Base-by-base conservation (phyloP, 805 yeast genomes). In the Candida nanaspora region DNA sequence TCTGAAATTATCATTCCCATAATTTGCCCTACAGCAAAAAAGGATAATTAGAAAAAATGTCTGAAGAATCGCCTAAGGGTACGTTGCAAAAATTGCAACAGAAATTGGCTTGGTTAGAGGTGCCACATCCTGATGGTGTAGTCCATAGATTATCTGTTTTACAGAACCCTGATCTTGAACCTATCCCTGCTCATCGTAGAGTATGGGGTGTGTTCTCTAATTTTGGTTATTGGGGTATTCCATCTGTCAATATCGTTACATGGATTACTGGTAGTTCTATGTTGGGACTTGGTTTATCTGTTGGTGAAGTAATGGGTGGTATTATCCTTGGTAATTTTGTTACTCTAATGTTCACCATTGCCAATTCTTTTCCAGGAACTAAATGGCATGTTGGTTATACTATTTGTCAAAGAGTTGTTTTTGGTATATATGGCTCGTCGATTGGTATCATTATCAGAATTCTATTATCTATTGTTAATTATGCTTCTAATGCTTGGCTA, bases 331-430 rank as follows among this genome's bases (percentile, higher is more conserved):
- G 74, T 26, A 74, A 73, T 51, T 47, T 68, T 5, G 45, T 75
- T 14, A 70, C 75, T 14, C 57, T 69, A 33, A 15, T 60, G 5
- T 63, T 68, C 42, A 70, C 78, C 14, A 47, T 69, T 30, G 63
- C 71, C 11, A 72, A 72, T 49, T 67, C 74, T 16, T 64, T 60
- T 38, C 75, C 72, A 0, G 80, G 80, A 34, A 51, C 57, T 15
- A 66, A 70, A 36, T 74, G 68, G 61, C 77, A 72, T 51, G 61
- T 74, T 33, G 77, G 78, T 1, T 74, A 62, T 46, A 66, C 78
- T 3, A 62, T 74, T 10, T 61, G 61, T 39, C 58, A 65, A 20
- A 54, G 79, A 38, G 61, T 65, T 36, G 56, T 69, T 0, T 74
- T 69, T 56, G 80, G 80, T 9, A 58, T 70, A 29, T 53, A 61